Percentiles rank a stretch among this genome's conserved stretches.
These are phyloP conservation scores for Leccinum ochraceum DNA, from an alignment of 768 basidiomycete genomes.

Conservation along the genomic window DNA sequence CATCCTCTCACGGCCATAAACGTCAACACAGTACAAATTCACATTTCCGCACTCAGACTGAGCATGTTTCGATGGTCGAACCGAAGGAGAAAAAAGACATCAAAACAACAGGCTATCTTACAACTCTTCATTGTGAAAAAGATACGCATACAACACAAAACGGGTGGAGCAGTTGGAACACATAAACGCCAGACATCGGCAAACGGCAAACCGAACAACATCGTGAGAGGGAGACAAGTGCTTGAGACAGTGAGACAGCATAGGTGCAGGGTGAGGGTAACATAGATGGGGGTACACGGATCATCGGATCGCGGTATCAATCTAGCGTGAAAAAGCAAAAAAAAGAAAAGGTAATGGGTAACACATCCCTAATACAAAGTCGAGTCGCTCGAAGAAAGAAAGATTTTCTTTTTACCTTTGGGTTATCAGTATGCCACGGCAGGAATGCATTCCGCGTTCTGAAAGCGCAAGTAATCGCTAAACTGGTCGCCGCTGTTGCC, in stretches of 20 bases:
- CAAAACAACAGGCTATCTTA: neutral
- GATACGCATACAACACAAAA: neutral
- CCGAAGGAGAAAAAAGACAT: neutral
- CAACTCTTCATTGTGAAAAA: neutral
- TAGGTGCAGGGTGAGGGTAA: neutral
- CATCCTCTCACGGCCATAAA: neutral
- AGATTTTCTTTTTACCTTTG: constrained; percentile 1
- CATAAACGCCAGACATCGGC: neutral
- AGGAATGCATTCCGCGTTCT: constrained; percentile 16
- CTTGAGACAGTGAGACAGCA: constrained; percentile 3
- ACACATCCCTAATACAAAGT: neutral
- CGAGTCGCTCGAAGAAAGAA: neutral
- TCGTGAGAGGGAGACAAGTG: neutral
- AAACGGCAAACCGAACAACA: neutral
- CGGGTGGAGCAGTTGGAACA: neutral
- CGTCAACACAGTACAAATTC: neutral
- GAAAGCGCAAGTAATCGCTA: constrained; percentile 21
- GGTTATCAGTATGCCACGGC: constrained; percentile 22
- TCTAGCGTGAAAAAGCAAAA: neutral
- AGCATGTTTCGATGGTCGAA: neutral
- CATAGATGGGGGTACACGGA: constrained; percentile 5
- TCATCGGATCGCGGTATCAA: constrained; percentile 1
- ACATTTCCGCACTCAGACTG: too few relatives aligned
- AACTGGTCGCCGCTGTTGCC: constrained; percentile 3
- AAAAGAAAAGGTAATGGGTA: neutral